These are phyloP conservation scores for Ogataea ganodermae DNA, from an alignment of 805 yeast species.

Conservation along the genomic window DNA sequence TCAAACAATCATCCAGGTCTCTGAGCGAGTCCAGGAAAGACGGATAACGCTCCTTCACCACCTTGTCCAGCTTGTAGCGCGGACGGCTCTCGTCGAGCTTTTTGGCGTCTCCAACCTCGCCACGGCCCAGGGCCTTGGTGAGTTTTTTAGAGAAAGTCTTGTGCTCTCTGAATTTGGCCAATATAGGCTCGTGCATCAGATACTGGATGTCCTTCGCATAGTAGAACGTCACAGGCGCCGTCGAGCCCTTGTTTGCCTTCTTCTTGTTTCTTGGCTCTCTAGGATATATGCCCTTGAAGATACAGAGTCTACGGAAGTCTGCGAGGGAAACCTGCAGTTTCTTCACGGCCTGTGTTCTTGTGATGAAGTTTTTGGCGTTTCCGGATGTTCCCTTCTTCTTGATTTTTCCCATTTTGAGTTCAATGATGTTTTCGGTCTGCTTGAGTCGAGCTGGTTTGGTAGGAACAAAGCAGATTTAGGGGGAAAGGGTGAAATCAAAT, in stretches of 20 bases:
- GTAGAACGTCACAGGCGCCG: slow-evolving; percentile 93
- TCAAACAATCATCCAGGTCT: slow-evolving; percentile 92
- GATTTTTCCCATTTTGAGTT: slow-evolving; percentile 54
- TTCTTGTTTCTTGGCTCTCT: slow-evolving; percentile 94
- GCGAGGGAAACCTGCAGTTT: slow-evolving; percentile 91
- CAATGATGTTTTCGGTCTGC: neutral
- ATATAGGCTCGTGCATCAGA: slow-evolving; percentile 90
- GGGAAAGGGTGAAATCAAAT: slow-evolving; percentile 18
- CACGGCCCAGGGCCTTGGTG: slow-evolving; percentile 86
- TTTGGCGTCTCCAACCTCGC: slow-evolving; percentile 88
- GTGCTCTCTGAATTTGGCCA: slow-evolving; percentile 90
- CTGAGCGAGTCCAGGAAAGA: slow-evolving; percentile 88
- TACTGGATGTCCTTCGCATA: slow-evolving; percentile 93
- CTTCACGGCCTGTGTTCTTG: slow-evolving; percentile 92
- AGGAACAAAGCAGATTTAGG: neutral
- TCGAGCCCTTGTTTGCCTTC: slow-evolving; percentile 97
- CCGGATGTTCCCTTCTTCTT: slow-evolving; percentile 85
- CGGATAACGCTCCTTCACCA: slow-evolving; percentile 94
- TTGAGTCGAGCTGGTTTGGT: neutral
- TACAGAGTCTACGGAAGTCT: slow-evolving; percentile 95
- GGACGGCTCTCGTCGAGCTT: slow-evolving; percentile 80
- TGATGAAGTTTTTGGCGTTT: slow-evolving; percentile 88
- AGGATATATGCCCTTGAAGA: slow-evolving; percentile 96
- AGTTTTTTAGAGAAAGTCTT: slow-evolving; percentile 91
- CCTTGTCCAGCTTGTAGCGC: slow-evolving; percentile 81